These are phyloP conservation scores for Didymella arachidicola DNA, from an alignment of 2,329 filamentous ascomycete species.

Conservation along the genomic window DNA sequence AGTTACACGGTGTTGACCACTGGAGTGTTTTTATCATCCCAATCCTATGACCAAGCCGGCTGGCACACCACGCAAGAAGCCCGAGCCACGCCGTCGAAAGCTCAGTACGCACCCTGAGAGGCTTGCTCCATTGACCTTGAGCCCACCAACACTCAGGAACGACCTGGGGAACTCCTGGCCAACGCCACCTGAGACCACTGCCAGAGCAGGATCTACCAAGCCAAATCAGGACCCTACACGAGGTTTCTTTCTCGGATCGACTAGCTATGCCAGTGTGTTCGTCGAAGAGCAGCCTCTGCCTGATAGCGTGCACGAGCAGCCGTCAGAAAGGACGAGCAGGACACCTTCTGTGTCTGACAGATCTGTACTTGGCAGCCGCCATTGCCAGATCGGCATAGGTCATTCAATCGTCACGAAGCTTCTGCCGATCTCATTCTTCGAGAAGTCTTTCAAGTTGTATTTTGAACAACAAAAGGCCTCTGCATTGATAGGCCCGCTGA, in stretches of 20 bases:
- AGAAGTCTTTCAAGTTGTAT: constrained; percentile 38
- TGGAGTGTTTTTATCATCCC: constrained; percentile 48
- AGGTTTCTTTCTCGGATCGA: constrained; percentile 47
- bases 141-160: constrained; percentile 40
- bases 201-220: constrained; percentile 28
- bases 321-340: constrained; percentile 33
- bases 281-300: constrained; percentile 42
- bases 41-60: constrained; percentile 49
- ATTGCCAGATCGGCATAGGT: constrained; percentile 42
- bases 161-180: constrained; percentile 39
- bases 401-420: constrained; percentile 41
- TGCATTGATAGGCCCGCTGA: constrained; percentile 39
- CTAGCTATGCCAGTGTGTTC: constrained; percentile 49
- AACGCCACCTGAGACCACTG: constrained; percentile 40
- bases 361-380: constrained; percentile 32
- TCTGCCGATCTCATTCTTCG: constrained; percentile 41
- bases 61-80: constrained; percentile 47
- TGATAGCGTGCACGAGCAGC: constrained; percentile 42
- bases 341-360: constrained; percentile 32
- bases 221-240: constrained; percentile 35
- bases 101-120: constrained; percentile 23
- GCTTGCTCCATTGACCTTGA: constrained; percentile 35
- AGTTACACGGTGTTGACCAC: constrained; percentile 8
- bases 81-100: constrained; percentile 41
- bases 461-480: constrained; percentile 39